phyloP scores from a whole-genome alignment of 2,329 filamentous ascomycete genomes.

The Chaetomium sp. region DNA sequence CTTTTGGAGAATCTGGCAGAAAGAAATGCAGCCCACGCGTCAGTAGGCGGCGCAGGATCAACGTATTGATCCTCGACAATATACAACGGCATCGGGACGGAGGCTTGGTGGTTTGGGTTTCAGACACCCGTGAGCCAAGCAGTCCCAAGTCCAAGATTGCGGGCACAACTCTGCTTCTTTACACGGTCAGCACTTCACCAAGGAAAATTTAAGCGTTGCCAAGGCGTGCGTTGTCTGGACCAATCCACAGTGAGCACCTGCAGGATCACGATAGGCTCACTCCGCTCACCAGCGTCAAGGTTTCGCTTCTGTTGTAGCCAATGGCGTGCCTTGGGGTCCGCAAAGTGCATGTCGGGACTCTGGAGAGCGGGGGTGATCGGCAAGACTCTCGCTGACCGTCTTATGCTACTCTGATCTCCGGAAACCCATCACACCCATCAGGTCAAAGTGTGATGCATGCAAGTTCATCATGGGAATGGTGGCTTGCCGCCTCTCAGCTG shows the following conservation, averaged over 20 bases:
- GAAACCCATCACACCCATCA: neutral
- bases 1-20: slow-evolving; percentile 28
- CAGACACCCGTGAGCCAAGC: neutral
- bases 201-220: neutral
- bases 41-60: slow-evolving; percentile 28
- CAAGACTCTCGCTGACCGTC: neutral
- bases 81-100: slow-evolving; percentile 24
- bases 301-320: neutral
- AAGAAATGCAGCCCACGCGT: slow-evolving; percentile 32
- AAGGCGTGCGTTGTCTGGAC: neutral
- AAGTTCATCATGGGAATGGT: neutral
- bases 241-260: neutral
- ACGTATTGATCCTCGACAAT: slow-evolving; percentile 29
- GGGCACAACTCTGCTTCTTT: neutral
- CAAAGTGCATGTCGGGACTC: neutral
- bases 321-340: neutral
- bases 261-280: neutral
- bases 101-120: neutral
- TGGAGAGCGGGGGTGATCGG: neutral
- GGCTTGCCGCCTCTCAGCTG: neutral
- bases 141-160: neutral
- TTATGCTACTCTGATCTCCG: neutral
- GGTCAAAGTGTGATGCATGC: neutral
- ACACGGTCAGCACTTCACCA: neutral
- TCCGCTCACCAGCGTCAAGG: neutral